A percentile compares a stretch with the other conserved stretches of the same genome.
Conservation (phyloP, 768 basidiomycete genomes). For the Rhizopogon salebrosus region DNA sequence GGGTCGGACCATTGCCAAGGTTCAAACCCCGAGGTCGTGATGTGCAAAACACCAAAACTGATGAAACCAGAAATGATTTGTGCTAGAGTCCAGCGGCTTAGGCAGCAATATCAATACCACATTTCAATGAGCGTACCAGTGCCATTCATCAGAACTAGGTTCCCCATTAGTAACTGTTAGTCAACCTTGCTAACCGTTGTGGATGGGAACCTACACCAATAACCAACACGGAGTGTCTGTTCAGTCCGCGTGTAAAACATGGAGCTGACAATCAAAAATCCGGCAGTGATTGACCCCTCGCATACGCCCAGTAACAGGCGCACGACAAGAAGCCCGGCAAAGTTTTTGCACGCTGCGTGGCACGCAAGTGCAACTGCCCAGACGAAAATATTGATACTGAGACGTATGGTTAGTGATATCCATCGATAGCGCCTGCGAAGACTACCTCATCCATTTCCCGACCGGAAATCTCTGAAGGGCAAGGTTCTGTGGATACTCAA, state of each 20-base stretch:
- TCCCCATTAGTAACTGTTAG: not conserved
- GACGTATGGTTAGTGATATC: not conserved
- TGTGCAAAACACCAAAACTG: conserved; percentile 57
- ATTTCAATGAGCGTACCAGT: conserved; percentile 37
- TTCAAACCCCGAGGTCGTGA: conserved; percentile 44
- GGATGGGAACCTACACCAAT: conserved; percentile 52
- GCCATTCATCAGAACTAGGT: conserved; percentile 63
- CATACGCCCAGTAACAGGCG: conserved; percentile 66
- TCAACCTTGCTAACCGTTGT: not conserved
- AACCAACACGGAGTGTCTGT: conserved; percentile 58
- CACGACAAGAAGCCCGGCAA: conserved; percentile 55
- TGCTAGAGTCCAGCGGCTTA: conserved; percentile 29
- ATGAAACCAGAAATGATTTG: conserved; percentile 61
- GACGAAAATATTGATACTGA: conserved; percentile 53
- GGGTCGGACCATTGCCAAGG: conserved; percentile 60
- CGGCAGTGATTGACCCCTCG: conserved; percentile 59
- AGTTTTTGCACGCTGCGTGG: conserved; percentile 65
- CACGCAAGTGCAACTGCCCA: conserved; percentile 53
- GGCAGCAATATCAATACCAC: not conserved
- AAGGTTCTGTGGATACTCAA: conserved; percentile 65
- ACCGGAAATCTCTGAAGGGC: conserved; percentile 62
- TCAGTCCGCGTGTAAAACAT: conserved; percentile 70
- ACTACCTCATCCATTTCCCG: conserved; percentile 72
- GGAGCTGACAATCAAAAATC: conserved; percentile 63
- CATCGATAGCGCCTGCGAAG: not conserved